A percentile compares a stretch with the other conserved stretches of the same genome.
These are phyloP conservation scores for Solanum clarkiae DNA, from an alignment of 257 asterid genomes.

Conservation along the genomic window DNA sequence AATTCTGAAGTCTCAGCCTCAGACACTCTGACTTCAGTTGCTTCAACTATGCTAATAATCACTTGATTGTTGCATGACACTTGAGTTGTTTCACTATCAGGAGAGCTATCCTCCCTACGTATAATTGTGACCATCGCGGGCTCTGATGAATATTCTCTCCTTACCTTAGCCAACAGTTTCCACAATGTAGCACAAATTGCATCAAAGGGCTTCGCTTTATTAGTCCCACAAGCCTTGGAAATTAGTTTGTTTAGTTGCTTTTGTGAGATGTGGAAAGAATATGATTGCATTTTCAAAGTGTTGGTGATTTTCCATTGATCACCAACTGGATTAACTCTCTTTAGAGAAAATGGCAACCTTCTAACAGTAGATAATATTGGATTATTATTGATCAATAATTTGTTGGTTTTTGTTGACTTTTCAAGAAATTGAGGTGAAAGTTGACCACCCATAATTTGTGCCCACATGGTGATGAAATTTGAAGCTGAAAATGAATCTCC, in stretches of 20 bases:
- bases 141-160: conserved; percentile 8
- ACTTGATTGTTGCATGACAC: conserved; percentile 14
- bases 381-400: not conserved
- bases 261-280: conserved; percentile 28
- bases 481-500: conserved; percentile 72
- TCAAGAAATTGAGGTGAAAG: not conserved
- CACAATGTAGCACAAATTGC: conserved; percentile 43
- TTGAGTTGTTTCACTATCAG: not conserved
- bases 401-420: not conserved
- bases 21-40: not conserved
- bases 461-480: conserved; percentile 44
- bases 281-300: conserved; percentile 25
- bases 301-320: conserved; percentile 40
- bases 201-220: conserved; percentile 24
- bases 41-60: conserved; percentile 37
- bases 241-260: conserved; percentile 7
- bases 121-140: conserved; percentile 27
- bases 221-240: not conserved
- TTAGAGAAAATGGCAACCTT: conserved; percentile 22
- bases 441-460: conserved; percentile 17
- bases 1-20: conserved; percentile 20
- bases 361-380: not conserved
- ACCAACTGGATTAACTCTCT: conserved; percentile 35
- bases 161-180: conserved; percentile 50
- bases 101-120: not conserved